Conservation (phyloP, 352 stramenopile species). For the Vaucheria bursata region DNA sequence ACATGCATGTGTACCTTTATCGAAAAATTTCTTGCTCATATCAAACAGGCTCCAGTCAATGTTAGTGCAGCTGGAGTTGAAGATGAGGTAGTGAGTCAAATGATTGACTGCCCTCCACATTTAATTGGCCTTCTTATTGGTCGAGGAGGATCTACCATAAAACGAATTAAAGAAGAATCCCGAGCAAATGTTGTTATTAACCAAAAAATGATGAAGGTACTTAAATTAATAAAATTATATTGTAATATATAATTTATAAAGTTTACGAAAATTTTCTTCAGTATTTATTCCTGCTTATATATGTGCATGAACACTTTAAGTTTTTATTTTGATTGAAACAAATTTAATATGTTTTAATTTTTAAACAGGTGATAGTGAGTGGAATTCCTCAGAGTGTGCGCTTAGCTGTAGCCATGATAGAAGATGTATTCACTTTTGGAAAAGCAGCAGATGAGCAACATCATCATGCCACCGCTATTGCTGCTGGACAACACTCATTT, state of each 20-base stretch:
- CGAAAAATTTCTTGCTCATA: too few relatives aligned
- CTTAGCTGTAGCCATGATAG: conserved; percentile 41
- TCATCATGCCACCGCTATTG: not conserved
- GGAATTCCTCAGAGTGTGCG: conserved; percentile 39
- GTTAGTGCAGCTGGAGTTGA: conserved; percentile 41
- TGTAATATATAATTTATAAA: too few relatives aligned
- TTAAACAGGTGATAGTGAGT: conserved; percentile 34
- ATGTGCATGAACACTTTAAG: too few relatives aligned
- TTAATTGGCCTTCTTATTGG: conserved; percentile 49
- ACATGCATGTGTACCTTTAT: too few relatives aligned
- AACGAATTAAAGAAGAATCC: conserved; percentile 47
- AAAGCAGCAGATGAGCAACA: conserved; percentile 13
- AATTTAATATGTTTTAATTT: too few relatives aligned
- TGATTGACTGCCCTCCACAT: conserved; percentile 49
- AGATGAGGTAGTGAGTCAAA: conserved; percentile 42
- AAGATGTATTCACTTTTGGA: conserved; percentile 42
- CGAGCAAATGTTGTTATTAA: conserved; percentile 45
- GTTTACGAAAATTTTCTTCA: too few relatives aligned
- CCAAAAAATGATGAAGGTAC: conserved; percentile 46
- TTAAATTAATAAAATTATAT: too few relatives aligned
- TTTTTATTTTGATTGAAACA: too few relatives aligned
- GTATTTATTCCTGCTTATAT: too few relatives aligned
- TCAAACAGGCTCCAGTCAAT: conserved; percentile 25
- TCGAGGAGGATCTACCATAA: conserved; percentile 45
- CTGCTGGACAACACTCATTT: not conserved